These are phyloP conservation scores for Rhododendron molle DNA, from an alignment of 148 eudicot genomes.

Conservation along the genomic window DNA sequence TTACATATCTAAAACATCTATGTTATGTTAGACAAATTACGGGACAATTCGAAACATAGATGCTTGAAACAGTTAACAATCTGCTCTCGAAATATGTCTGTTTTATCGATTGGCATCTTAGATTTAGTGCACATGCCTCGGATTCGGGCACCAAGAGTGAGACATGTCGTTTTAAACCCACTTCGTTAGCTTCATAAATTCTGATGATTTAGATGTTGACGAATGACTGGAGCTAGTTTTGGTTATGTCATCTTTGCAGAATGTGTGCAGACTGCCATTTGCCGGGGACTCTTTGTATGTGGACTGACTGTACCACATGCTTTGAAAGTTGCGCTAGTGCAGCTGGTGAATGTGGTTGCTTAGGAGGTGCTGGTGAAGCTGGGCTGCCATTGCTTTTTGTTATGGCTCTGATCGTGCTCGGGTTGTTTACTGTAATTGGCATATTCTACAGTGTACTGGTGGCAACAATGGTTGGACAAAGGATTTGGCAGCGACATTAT, in stretches of 20 bases:
- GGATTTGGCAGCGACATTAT: conserved; percentile 97
- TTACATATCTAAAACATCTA: background rate
- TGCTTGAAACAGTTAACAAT: background rate
- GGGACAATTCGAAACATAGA: background rate
- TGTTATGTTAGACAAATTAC: background rate
- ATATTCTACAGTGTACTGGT: conserved; percentile 91
- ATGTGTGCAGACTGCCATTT: conserved; percentile 80
- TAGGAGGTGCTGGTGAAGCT: conserved; percentile 97
- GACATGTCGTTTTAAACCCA: background rate
- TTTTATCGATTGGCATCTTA: background rate
- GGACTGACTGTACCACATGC: conserved; percentile 90
- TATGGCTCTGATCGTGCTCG: conserved; percentile 72
- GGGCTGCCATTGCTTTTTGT: conserved; percentile 73
- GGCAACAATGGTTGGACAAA: conserved; percentile 96
- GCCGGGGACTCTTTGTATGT: conserved; percentile 89
- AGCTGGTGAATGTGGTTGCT: conserved; percentile 90
- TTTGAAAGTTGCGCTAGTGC: conserved; percentile 74
- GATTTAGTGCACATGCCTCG: background rate
- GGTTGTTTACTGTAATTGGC: conserved; percentile 88
- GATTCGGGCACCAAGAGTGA: background rate
- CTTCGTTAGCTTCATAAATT: background rate
- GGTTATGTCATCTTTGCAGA: conserved; percentile 30
- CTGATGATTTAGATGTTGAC: background rate
- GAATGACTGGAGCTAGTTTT: background rate
- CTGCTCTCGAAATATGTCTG: background rate